Evolutionary conservation across 2,329 filamentous ascomycete species (phyloP).

Genomic region (Pyrenophora tritici-repentis): DNA sequence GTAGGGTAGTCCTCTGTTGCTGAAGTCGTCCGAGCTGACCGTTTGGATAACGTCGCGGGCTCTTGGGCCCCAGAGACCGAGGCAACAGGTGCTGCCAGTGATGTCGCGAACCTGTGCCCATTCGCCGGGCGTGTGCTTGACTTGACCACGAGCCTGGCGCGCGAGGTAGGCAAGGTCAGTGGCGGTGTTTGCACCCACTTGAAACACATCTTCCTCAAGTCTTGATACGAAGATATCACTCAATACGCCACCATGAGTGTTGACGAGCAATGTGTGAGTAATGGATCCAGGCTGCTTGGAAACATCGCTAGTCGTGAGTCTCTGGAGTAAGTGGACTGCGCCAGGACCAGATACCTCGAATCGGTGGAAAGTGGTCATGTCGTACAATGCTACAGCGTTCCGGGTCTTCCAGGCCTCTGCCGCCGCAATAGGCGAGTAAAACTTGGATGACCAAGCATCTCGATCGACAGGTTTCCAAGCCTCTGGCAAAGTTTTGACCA

Average conservation of each 20-base stretch:
- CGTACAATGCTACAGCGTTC: slow-evolving; percentile 65
- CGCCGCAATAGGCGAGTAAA: slow-evolving; percentile 63
- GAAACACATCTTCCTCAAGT: slow-evolving; percentile 57
- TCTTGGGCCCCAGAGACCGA: slow-evolving; percentile 67
- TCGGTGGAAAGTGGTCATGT: slow-evolving; percentile 64
- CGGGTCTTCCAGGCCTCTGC: slow-evolving; percentile 69
- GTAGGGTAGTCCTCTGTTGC: slow-evolving; percentile 55
- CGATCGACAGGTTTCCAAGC: slow-evolving; percentile 61
- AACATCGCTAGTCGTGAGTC: slow-evolving; percentile 58
- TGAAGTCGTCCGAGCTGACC: slow-evolving; percentile 55
- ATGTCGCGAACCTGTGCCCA: slow-evolving; percentile 62
- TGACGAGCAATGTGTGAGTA: slow-evolving; percentile 62
- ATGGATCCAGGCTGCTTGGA: slow-evolving; percentile 55
- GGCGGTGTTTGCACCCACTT: slow-evolving; percentile 62
- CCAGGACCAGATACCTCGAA: slow-evolving; percentile 64
- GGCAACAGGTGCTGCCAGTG: slow-evolving; percentile 63
- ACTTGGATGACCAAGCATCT: slow-evolving; percentile 63
- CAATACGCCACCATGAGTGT: slow-evolving; percentile 58
- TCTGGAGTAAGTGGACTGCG: slow-evolving; percentile 59
- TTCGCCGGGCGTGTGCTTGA: slow-evolving; percentile 46
- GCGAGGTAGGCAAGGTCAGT: slow-evolving; percentile 61
- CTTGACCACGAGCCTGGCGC: slow-evolving; percentile 58
- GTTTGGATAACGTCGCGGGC: slow-evolving; percentile 57
- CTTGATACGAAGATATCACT: slow-evolving; percentile 64
- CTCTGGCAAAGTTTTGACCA: slow-evolving; percentile 58